These are phyloP conservation scores for Senna tora DNA, from an alignment of 306 rosid genomes.

Conservation along the genomic window DNA sequence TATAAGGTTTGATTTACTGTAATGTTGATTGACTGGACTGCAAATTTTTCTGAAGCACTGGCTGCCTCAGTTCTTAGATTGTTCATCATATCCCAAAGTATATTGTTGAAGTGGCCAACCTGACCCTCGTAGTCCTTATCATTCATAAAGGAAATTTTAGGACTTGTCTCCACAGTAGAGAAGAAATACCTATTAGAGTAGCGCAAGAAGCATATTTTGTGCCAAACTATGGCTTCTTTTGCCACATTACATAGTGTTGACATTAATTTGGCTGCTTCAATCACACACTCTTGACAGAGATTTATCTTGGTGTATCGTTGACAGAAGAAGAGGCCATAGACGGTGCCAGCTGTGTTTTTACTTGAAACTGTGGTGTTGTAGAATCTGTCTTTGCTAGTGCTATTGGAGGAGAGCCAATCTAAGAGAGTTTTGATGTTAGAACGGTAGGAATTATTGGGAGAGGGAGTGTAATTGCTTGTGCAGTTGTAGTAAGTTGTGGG, in stretches of 20 bases:
- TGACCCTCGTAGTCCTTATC: constrained; percentile 29
- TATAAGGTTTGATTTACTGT: constrained; percentile 11
- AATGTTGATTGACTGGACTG: constrained; percentile 20
- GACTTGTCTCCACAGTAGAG: constrained; percentile 34
- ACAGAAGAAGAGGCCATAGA: constrained; percentile 33
- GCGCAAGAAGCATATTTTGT: constrained; percentile 27
- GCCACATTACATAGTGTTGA: constrained; percentile 15
- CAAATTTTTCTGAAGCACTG: constrained; percentile 13
- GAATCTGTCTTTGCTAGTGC: constrained; percentile 9
- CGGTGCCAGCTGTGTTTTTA: neutral
- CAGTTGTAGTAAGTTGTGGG: constrained; percentile 33
- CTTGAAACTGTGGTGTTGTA: constrained; percentile 32
- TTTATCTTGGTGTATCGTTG: neutral
- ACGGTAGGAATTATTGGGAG: constrained; percentile 11
- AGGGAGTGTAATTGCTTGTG: constrained; percentile 33
- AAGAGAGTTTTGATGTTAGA: constrained; percentile 33
- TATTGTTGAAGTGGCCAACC: constrained; percentile 28
- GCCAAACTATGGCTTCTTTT: constrained; percentile 39
- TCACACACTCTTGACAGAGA: constrained; percentile 12
- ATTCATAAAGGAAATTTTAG: constrained; percentile 15
- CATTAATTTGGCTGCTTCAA: constrained; percentile 18
- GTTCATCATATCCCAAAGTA: constrained; percentile 39
- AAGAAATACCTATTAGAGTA: constrained; percentile 34
- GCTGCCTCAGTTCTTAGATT: constrained; percentile 27
- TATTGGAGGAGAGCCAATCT: constrained; percentile 39